These are phyloP conservation scores for Suillus subalutaceus DNA, from an alignment of 768 basidiomycete genomes.

Conservation along the genomic window DNA sequence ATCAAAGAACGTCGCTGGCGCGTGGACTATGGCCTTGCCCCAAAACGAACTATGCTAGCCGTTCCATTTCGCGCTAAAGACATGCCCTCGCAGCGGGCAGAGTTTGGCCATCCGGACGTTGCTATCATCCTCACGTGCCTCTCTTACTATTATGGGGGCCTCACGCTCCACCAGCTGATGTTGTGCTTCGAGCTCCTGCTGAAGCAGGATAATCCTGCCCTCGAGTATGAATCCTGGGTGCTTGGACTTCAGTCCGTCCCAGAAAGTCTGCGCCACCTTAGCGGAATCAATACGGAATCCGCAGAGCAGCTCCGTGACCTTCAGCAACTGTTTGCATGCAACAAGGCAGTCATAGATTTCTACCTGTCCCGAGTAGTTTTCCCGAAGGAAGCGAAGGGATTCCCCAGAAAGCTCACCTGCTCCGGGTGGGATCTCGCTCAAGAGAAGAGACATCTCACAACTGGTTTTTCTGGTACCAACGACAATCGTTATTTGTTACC, in stretches of 20 bases:
- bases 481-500: slow-evolving; percentile 26
- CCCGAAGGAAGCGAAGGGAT: no score
- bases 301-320: slow-evolving; percentile 10
- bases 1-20: slow-evolving; percentile 1
- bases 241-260: neutral
- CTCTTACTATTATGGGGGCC: neutral
- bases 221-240: neutral
- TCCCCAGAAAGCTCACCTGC: no score
- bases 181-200: neutral
- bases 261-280: neutral
- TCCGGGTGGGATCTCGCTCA: no score
- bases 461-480: slow-evolving; percentile 31
- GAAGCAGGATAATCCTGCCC: neutral
- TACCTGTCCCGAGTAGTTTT: slow-evolving; percentile 9
- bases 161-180: neutral
- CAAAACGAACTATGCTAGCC: neutral
- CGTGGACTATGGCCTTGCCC: neutral
- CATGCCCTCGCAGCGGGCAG: neutral
- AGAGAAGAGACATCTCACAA: slow-evolving; percentile 12
- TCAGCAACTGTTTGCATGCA: slow-evolving; percentile 20
- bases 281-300: no score
- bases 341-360: slow-evolving; percentile 28
- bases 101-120: neutral
- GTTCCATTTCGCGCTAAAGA: neutral
- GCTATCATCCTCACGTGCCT: neutral